Base-by-base conservation (phyloP, 192 early-diverging fungal genomes). In the Mortierella claussenii region DNA sequence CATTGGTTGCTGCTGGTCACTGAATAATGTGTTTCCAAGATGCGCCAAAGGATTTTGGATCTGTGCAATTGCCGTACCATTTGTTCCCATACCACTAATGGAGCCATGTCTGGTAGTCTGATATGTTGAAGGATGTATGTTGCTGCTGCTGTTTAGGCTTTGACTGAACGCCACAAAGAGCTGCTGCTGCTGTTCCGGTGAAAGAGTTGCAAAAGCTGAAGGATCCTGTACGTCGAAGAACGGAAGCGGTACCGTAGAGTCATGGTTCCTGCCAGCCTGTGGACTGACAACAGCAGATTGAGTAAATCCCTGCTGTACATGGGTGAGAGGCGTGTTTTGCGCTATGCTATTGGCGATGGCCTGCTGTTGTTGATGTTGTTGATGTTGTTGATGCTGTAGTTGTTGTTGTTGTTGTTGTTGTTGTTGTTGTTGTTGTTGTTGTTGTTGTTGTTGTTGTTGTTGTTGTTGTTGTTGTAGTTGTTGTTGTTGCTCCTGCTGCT, bases 151-250 rank as follows among this genome's bases (percentile, higher is more conserved):
- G 43, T 20, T 45, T 17, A 69, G 67, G 24, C 57, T 60, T 6
- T 69, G 67, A 23, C 67, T 69, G 42, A 53, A 69, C 1, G 58
- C 44, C 3, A 69, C 40, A 48, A 69, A 69, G 18, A 69, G 57
- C 10, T 60, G 67, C 32, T 69, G 67, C n/a, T 69, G 67, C 23
- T 69, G 67, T 20, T 60, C 57, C 2, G 37, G 57, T 1, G 57
- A 34, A 1, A 69, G 51, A 26, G 28, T 69, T 0, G 67, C 40
- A 60, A 69, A 69, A 5, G 27, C 67, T 10, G 58, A 34, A 4
- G 67, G 67, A 43, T 69, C 67, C 31, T 60, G 56, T 15, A 60
- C 43, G 34, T 69, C 51, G 20, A 59, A 18, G 1, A 46, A 17
- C 17, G 57, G 31, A 33, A 60, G 33, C 28, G 30, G 17, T 2